Evolutionary conservation across 495 filamentous ascomycete species (phyloP).

Genomic region (Tuber melanosporum): DNA sequence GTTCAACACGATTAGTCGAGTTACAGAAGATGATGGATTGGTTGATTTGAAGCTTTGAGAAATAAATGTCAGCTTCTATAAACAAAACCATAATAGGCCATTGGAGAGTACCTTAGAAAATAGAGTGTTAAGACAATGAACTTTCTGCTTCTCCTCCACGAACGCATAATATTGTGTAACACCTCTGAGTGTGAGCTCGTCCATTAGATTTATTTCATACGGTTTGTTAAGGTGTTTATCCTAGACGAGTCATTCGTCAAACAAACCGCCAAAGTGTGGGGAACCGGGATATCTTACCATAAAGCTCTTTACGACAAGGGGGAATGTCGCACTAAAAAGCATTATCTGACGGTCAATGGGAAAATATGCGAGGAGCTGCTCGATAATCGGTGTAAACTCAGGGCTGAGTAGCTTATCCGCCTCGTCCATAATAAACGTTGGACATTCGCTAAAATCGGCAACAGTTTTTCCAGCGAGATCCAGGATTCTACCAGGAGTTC

Average conservation of each 20-base stretch:
- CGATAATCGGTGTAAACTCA: conserved; percentile 95
- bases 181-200: conserved; percentile 93
- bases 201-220: conserved; percentile 99
- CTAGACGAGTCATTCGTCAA: conserved; percentile 35
- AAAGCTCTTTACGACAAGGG: conserved; percentile 90
- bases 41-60: conserved; percentile 78
- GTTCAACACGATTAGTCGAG: conserved; percentile 93
- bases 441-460: conserved; percentile 90
- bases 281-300: conserved; percentile 50
- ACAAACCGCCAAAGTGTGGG: background rate
- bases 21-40: conserved; percentile 99
- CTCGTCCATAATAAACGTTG: conserved; percentile 98
- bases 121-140: conserved; percentile 96
- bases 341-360: conserved; percentile 96
- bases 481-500: conserved; percentile 90
- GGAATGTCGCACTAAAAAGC: conserved; percentile 98
- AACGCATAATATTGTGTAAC: conserved; percentile 99
- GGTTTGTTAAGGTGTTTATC: conserved; percentile 95
- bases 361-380: conserved; percentile 86
- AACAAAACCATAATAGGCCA: background rate
- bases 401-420: conserved; percentile 94
- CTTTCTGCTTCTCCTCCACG: conserved; percentile 98
- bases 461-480: conserved; percentile 92
- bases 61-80: conserved; percentile 9
- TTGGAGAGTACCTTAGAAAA: conserved; percentile 66